Conservation (phyloP, 75 land plant genomes). For the Pinus taeda region DNA sequence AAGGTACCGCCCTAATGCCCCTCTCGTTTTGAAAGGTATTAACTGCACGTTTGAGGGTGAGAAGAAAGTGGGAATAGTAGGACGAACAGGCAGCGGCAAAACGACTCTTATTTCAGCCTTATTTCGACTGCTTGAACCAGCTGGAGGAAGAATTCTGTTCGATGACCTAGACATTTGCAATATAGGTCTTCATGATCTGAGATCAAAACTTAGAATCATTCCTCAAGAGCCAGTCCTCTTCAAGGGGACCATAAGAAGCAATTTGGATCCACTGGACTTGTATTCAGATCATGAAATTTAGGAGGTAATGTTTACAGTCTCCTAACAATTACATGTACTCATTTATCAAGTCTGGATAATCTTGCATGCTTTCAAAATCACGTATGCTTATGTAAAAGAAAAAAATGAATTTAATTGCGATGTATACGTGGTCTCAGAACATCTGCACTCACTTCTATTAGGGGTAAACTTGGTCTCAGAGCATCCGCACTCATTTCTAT, state of each 20-base stretch:
- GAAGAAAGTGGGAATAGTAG: slow-evolving; percentile 80
- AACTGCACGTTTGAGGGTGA: slow-evolving; percentile 73
- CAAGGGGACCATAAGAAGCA: slow-evolving; percentile 67
- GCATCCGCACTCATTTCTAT: neutral
- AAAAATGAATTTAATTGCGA: neutral
- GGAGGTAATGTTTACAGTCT: slow-evolving; percentile 34
- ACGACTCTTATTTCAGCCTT: slow-evolving; percentile 78
- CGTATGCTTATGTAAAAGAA: neutral
- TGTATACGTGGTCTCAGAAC: no score
- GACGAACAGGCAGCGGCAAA: slow-evolving; percentile 93
- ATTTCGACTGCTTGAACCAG: slow-evolving; percentile 84
- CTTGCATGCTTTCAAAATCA: neutral
- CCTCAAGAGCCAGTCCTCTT: slow-evolving; percentile 92
- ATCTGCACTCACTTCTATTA: no score
- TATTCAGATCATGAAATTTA: slow-evolving; percentile 58
- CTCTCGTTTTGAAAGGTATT: slow-evolving; percentile 83
- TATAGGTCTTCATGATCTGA: slow-evolving; percentile 73
- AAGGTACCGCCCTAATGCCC: slow-evolving; percentile 66
- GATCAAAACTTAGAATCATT: slow-evolving; percentile 72
- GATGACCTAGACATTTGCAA: slow-evolving; percentile 78
- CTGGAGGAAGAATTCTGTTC: slow-evolving; percentile 61
- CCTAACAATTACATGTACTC: neutral
- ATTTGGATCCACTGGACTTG: slow-evolving; percentile 77
- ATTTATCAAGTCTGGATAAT: slow-evolving; percentile 12
- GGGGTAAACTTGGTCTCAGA: no score